Evolutionary conservation across 306 rosid genomes (phyloP), one percentile per base, ranked within the genome.

Genomic region (peach (Prunus persica)): DNA sequence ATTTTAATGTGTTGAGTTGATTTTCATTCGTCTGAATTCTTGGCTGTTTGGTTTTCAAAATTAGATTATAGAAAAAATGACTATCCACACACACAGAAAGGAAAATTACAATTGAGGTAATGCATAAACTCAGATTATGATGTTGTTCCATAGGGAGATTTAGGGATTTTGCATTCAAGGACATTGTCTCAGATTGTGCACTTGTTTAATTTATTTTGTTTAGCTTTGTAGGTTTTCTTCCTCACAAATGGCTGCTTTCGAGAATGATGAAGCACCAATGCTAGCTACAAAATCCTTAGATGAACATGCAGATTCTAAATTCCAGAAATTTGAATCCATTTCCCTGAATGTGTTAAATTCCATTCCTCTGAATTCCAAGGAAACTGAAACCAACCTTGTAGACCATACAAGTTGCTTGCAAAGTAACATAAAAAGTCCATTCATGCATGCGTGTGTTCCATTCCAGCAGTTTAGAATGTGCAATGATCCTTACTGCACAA

Each of bases 391-490:
- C 27, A 16, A 50, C 13, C 2, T 30, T 49, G 45, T 18, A 49
- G 60, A 69, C 45, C 60, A 16, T 27, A 24, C 45, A 50, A 32
- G 3, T n/a, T 43, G 30, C 71, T 66, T 66, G 20, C 18, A 66
- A 27, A 43, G 13, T 43, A 30, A 66, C n/a, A 66, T 28, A 12
- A 5, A 43, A 66, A 20, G 24, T 30, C 62, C 74, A 28, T 70
- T 51, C 62, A 70, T 28, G 41, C 74, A 55, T 50, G 62, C 74
- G 11, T 70, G 62, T 11, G 47, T 70, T 51, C 62, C 74, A 30
- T 70, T 51, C 74, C 74, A 69, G 74, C 46, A 51, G 25, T 51
- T 28, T 18, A 50, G 62, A 70, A 2, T 15, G 30, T 73, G 77
- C 77, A 24, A 5, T 12, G 67, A 45, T 45, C 58, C 69, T 73